A percentile compares a stretch with the other conserved stretches of the same genome.
Evolutionary conservation across 1,139 yeast genomes (phyloP).

Genomic region (Taphrina sp.): DNA sequence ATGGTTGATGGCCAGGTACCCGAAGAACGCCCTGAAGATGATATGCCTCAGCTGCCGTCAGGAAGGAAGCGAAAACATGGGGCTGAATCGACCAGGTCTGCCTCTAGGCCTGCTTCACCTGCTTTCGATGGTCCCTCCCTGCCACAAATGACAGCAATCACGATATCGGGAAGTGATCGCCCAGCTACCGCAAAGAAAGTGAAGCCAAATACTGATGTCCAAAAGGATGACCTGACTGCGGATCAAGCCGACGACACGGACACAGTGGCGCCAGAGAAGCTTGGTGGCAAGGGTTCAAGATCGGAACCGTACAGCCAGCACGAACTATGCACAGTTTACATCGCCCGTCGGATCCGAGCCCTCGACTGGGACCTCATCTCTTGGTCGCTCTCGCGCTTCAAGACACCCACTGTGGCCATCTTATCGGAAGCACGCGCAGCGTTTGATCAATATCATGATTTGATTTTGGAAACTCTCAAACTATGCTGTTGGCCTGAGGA

Average conservation of each 20-base stretch:
- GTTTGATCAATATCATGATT: slow-evolving; percentile 22
- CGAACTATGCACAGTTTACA: slow-evolving; percentile 23
- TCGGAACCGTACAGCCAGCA: slow-evolving; percentile 24
- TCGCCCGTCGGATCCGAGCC: slow-evolving; percentile 20
- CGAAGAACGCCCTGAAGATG: slow-evolving; percentile 5
- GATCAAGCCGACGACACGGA: neutral
- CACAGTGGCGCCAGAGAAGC: slow-evolving; percentile 1
- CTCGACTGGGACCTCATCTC: slow-evolving; percentile 31
- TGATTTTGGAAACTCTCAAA: slow-evolving; percentile 20
- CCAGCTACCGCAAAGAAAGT: neutral
- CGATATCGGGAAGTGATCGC: neutral
- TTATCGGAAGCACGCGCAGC: slow-evolving; percentile 13
- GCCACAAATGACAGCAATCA: neutral
- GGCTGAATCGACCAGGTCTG: neutral
- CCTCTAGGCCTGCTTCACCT: neutral
- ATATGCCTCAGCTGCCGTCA: neutral
- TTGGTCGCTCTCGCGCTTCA: slow-evolving; percentile 28
- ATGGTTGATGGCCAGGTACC: slow-evolving; percentile 3
- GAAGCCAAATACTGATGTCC: too few species aligned
- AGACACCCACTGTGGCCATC: slow-evolving; percentile 26
- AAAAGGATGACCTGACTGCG: neutral
- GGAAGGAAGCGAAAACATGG: slow-evolving; percentile 13
- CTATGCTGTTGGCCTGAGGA: slow-evolving; percentile 30
- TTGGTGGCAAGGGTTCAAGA: slow-evolving; percentile 10
- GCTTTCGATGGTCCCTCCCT: neutral